Evolutionary conservation across 2,329 filamentous ascomycete species (phyloP).

Genomic region (Pseudogymnoascus sp.): DNA sequence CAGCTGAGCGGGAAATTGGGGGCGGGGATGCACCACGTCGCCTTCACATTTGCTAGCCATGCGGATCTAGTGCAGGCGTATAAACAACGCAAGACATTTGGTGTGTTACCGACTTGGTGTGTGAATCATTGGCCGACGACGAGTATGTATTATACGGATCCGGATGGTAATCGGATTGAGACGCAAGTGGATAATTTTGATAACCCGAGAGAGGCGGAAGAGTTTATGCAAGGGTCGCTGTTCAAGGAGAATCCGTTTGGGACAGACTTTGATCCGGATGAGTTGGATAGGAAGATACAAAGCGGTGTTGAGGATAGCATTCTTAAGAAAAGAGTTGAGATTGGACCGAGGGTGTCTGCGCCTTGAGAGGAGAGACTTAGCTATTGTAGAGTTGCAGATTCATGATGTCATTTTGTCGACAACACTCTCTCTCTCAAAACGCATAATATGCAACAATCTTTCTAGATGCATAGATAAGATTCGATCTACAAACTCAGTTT

Average conservation of each 20-base stretch:
- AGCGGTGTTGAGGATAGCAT: conserved; percentile 21
- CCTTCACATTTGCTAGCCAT: conserved; percentile 34
- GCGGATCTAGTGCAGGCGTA: conserved; percentile 32
- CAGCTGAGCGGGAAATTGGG: conserved; percentile 15
- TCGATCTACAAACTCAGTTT: not conserved
- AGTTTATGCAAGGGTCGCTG: conserved; percentile 32
- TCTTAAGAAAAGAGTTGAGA: conserved; percentile 1
- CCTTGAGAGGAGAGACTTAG: not conserved
- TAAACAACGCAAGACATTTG: conserved; percentile 29
- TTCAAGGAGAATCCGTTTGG: conserved; percentile 38
- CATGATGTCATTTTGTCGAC: too few species aligned
- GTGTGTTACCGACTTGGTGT: conserved; percentile 35
- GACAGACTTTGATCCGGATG: conserved; percentile 37
- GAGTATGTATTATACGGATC: conserved; percentile 41
- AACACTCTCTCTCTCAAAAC: not conserved
- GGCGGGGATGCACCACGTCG: conserved; percentile 34
- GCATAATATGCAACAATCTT: not conserved
- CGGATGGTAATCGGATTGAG: conserved; percentile 41
- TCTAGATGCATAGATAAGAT: not conserved
- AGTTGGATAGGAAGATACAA: conserved; percentile 27
- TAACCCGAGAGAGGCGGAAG: conserved; percentile 30
- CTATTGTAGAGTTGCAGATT: not conserved
- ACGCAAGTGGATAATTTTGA: conserved; percentile 39
- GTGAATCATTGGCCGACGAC: conserved; percentile 41
- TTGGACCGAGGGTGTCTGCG: not conserved